phyloP scores from a whole-genome alignment of 2,329 filamentous ascomycete genomes.

The Lecanicillium sp. region DNA sequence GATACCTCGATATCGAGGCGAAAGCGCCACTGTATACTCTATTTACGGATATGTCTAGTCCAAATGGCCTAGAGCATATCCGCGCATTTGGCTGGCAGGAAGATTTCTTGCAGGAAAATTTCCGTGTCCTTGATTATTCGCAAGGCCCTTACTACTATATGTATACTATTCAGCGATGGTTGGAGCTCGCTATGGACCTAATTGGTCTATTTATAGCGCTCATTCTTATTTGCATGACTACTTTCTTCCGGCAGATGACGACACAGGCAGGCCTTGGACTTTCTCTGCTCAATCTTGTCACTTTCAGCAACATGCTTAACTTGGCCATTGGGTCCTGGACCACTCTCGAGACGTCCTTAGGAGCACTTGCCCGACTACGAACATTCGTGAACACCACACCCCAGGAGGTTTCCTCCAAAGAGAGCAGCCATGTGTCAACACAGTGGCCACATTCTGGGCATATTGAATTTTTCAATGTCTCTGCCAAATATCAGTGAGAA shows the following conservation, averaged over 20 bases:
- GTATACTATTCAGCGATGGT: conserved; percentile 4
- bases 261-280: neutral
- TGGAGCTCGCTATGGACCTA: neutral
- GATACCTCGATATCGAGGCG: conserved; percentile 2
- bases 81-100: neutral
- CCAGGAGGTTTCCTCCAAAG: neutral
- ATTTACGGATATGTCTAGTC: neutral
- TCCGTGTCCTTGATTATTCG: conserved; percentile 1
- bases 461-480: neutral
- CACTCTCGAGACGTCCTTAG: neutral
- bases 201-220: neutral
- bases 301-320: conserved; percentile 1
- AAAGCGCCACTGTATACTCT: conserved; percentile 2
- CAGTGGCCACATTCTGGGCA: neutral
- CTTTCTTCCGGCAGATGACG: neutral
- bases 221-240: neutral
- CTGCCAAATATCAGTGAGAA: conserved; percentile 1
- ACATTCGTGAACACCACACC: neutral
- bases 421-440: neutral
- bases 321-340: neutral
- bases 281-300: neutral
- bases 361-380: neutral
- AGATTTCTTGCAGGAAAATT: neutral
- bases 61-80: neutral
- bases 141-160: conserved; percentile 4